A percentile compares a stretch with the other conserved stretches of the same genome.
Conservation (phyloP, 228 moss, liverwort and hornwort species). For the Sphagnum magellanicum region DNA sequence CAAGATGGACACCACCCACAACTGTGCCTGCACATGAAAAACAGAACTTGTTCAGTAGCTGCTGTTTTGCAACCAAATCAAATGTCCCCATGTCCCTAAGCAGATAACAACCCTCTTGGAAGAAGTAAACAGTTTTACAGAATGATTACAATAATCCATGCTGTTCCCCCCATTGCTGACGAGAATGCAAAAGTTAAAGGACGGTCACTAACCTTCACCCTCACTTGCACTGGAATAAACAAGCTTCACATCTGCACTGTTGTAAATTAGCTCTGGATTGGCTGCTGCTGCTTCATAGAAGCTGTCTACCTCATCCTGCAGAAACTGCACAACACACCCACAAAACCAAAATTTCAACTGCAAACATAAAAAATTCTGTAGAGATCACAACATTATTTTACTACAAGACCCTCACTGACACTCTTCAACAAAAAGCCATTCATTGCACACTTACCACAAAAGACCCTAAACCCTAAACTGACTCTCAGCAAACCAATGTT, state of each 20-base stretch:
- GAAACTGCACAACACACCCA: conserved; percentile 50
- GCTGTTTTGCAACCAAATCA: background rate
- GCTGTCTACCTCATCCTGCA: conserved; percentile 70
- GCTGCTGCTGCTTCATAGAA: conserved; percentile 58
- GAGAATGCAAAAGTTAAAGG: background rate
- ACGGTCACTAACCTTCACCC: conserved; percentile 56
- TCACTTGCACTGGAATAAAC: conserved; percentile 88
- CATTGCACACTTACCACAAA: background rate
- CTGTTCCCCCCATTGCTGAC: background rate
- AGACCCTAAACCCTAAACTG: background rate
- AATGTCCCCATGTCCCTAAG: background rate
- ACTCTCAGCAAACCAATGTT: too few species aligned
- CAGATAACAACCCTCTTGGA: too few species aligned
- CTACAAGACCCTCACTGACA: too few species aligned
- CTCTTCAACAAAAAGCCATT: too few species aligned
- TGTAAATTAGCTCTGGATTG: conserved; percentile 72
- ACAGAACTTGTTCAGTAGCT: background rate
- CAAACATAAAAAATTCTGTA: background rate
- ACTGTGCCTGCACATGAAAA: conserved; percentile 51
- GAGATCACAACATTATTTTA: too few species aligned
- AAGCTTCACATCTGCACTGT: conserved; percentile 83
- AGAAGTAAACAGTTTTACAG: too few species aligned
- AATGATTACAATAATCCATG: too few species aligned
- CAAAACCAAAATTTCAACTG: background rate
- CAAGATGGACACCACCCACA: conserved; percentile 86